Evolutionary conservation across 2,329 filamentous ascomycete genomes (phyloP).

Genomic region (Allantophomopsis lycopodina): DNA sequence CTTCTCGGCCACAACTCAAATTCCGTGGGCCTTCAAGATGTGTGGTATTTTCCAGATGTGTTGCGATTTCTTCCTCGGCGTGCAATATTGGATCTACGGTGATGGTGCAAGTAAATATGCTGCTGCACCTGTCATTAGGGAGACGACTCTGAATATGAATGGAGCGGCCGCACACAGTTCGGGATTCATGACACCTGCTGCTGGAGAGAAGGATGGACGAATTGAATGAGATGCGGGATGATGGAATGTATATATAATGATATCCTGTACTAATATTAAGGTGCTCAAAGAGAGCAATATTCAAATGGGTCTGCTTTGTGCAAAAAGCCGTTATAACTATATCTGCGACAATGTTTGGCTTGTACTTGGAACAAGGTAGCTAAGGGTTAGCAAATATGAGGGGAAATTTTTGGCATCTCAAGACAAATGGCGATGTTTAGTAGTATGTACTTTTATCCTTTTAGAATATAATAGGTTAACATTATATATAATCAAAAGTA

Average conservation of each 20-base stretch:
- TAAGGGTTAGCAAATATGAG: too few relatives aligned
- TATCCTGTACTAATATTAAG: background rate
- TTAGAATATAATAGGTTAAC: too few relatives aligned
- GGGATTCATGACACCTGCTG: conserved; percentile 4
- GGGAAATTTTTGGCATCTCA: too few relatives aligned
- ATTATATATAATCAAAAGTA: too few relatives aligned
- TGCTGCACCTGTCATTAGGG: conserved; percentile 7
- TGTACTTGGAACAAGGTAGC: too few relatives aligned
- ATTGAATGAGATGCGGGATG: conserved; percentile 9
- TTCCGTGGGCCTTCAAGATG: conserved; percentile 69
- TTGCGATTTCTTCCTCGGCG: conserved; percentile 61
- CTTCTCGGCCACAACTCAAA: conserved; percentile 54
- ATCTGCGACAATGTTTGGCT: too few relatives aligned
- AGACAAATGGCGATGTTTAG: too few relatives aligned
- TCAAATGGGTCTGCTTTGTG: too few relatives aligned
- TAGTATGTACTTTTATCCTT: too few relatives aligned
- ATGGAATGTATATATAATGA: background rate
- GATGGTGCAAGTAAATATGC: conserved; percentile 21
- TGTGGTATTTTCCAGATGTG: conserved; percentile 70
- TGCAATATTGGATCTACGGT: conserved; percentile 63
- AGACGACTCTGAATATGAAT: background rate
- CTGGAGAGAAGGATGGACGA: conserved; percentile 15
- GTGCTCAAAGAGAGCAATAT: too few relatives aligned
- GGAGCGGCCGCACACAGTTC: conserved; percentile 5
- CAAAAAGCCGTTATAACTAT: too few relatives aligned